Evolutionary conservation across 345 rosid genomes (phyloP), one percentile per base, ranked within the genome.

Genomic region (Murraya koenigii): DNA sequence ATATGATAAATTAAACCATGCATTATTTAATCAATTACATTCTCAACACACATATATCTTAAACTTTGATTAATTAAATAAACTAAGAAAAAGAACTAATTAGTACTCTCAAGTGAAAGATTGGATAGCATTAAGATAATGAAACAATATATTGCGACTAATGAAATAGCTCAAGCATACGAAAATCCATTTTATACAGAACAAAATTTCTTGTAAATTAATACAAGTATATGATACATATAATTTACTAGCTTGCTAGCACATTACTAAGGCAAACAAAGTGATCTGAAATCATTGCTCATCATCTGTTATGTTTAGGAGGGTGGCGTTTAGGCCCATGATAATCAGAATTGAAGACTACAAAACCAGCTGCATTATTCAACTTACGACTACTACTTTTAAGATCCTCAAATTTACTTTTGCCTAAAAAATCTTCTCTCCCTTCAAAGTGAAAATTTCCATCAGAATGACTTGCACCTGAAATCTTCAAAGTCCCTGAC

Each of bases 401-500:
- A 17, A 17, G 49, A 30, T 49, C 80, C 59, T 75, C 68, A 62
- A 7, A 6, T 66, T 81, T 76, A 6, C 74, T 23, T 76, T 79
- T 71, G 52, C 59, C 78, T 33, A 26, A 69, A 28, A 69, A 72
- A 64, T 35, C 71, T 56, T 39, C 71, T 52, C 78, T 75, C 56
- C 75, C 86, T 80, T 71, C 77, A 69, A 75, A 75, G 36, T 81
- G 79, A 81, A 78, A 80, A 64, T 80, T 84, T 77, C 77, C 80
- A 77, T 80, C 83, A 77, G 58, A 81, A 38, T 36, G 82, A 20
- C 77, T 80, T 77, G 88, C 84, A 88, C 89, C 89, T 88, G 89
- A 85, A 77, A 77, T 79, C 77, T 78, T 74, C 66, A 82, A 78
- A 74, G 59, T 26, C 56, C 19, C 36, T 75, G 9, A 19, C 8